phyloP scores from a whole-genome alignment of 78 protist species.

The Dictyostelium purpureum region DNA sequence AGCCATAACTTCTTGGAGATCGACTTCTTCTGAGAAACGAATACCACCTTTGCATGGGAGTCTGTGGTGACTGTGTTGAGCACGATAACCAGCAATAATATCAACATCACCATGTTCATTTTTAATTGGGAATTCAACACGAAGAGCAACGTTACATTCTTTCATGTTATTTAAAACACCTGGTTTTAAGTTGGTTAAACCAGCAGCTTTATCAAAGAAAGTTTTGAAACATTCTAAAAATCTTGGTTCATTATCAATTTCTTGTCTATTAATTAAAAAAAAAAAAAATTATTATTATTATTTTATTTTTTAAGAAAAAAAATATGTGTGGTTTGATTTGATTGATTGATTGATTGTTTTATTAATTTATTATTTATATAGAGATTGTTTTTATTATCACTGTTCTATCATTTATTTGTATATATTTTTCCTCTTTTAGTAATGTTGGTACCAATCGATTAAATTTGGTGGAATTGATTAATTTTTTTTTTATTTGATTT shows the following conservation, averaged over 20 bases:
- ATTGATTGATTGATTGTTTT: neutral
- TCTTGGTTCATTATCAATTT: slow-evolving; percentile 82
- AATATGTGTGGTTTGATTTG: neutral
- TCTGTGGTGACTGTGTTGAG: slow-evolving; percentile 94
- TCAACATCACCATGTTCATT: slow-evolving; percentile 74
- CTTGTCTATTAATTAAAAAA: slow-evolving; percentile 22
- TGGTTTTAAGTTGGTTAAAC: slow-evolving; percentile 74
- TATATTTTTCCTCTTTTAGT: too few relatives aligned
- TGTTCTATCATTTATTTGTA: too few relatives aligned
- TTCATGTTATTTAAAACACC: slow-evolving; percentile 83
- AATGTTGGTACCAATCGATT: too few relatives aligned
- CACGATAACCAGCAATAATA: slow-evolving; percentile 89
- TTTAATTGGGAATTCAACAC: slow-evolving; percentile 84
- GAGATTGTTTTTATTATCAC: too few relatives aligned
- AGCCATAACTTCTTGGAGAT: slow-evolving; percentile 93
- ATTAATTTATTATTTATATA: too few relatives aligned
- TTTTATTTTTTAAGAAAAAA: neutral
- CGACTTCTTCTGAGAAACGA: slow-evolving; percentile 83
- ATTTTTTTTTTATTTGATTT: neutral
- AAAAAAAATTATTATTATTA: neutral
- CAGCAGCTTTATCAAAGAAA: slow-evolving; percentile 87
- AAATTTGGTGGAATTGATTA: too few relatives aligned
- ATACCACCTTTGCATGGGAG: slow-evolving; percentile 95
- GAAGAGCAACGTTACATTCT: slow-evolving; percentile 69
- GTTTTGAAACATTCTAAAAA: slow-evolving; percentile 80